Conservation (phyloP, 192 early-diverging fungal genomes). For the Backusella psychrophila region DNA sequence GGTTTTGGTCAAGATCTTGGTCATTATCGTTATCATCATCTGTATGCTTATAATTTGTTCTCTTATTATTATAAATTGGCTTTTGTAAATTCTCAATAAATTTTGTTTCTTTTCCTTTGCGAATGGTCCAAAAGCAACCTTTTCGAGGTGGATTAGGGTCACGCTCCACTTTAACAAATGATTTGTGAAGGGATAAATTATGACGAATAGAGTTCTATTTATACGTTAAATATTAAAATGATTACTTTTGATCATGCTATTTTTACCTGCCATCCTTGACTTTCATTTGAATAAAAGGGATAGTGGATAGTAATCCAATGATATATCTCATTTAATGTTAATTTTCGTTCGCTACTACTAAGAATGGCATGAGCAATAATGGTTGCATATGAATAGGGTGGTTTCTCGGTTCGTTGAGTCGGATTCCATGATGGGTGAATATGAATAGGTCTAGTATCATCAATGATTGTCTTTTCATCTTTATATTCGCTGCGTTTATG, state of each 20-base stretch:
- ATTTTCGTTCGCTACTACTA: constrained; percentile 43
- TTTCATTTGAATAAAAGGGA: constrained; percentile 65
- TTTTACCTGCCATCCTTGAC: constrained; percentile 76
- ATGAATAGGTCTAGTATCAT: neutral
- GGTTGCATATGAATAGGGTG: constrained; percentile 79
- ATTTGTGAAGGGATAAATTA: constrained; percentile 81
- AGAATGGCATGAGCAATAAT: constrained; percentile 82
- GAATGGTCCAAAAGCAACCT: constrained; percentile 63
- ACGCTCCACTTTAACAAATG: constrained; percentile 73
- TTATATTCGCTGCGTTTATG: constrained; percentile 4
- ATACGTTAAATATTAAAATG: constrained; percentile 6
- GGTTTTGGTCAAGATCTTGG: neutral
- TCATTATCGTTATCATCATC: neutral
- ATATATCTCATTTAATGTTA: constrained; percentile 86
- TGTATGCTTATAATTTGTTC: neutral
- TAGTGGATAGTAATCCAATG: constrained; percentile 69
- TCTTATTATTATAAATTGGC: neutral
- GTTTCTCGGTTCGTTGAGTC: constrained; percentile 39
- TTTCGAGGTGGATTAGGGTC: constrained; percentile 50
- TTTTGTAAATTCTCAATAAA: constrained; percentile 29
- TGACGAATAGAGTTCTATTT: constrained; percentile 88
- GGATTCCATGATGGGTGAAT: constrained; percentile 29
- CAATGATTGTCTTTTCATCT: neutral
- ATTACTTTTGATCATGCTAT: neutral
- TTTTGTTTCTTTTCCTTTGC: constrained; percentile 13